Evolutionary conservation across 345 rosid genomes (phyloP).

Genomic region (Arabis hirsuta): DNA sequence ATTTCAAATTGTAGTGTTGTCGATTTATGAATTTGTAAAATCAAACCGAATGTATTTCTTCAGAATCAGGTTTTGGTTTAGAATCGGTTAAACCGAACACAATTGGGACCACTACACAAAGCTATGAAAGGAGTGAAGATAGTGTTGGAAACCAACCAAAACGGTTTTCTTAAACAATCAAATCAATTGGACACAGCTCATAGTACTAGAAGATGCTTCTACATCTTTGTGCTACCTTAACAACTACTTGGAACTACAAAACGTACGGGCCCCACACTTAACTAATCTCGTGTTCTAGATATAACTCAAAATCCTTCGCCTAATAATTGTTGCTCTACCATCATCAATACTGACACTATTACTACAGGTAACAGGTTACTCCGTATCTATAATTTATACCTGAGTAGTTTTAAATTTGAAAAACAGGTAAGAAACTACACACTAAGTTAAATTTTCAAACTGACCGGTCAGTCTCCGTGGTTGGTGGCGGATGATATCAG

Average conservation of each 20-base stretch:
- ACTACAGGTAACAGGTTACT: neutral
- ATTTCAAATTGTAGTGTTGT: neutral
- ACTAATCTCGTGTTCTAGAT: neutral
- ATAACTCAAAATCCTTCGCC: neutral
- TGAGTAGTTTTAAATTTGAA: neutral
- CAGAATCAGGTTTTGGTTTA: neutral
- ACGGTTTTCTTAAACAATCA: neutral
- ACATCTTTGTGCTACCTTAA: constrained; percentile 4
- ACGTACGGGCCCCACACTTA: neutral
- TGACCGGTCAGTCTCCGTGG: neutral
- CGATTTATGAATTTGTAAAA: neutral
- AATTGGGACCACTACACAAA: constrained; percentile 9
- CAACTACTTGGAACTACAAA: constrained; percentile 24
- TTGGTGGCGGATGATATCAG: neutral
- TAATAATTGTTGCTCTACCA: neutral
- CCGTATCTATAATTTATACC: neutral
- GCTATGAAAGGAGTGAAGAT: neutral
- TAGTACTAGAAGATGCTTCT: constrained; percentile 1
- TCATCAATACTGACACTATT: neutral
- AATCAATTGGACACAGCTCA: neutral
- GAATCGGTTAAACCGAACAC: neutral
- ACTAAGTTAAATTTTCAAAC: neutral
- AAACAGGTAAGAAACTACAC: neutral
- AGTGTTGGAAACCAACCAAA: constrained; percentile 19
- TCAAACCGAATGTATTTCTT: neutral